These are phyloP conservation scores for Aspergillus heteromorphus DNA, from an alignment of 495 filamentous ascomycete genomes.

Conservation along the genomic window DNA sequence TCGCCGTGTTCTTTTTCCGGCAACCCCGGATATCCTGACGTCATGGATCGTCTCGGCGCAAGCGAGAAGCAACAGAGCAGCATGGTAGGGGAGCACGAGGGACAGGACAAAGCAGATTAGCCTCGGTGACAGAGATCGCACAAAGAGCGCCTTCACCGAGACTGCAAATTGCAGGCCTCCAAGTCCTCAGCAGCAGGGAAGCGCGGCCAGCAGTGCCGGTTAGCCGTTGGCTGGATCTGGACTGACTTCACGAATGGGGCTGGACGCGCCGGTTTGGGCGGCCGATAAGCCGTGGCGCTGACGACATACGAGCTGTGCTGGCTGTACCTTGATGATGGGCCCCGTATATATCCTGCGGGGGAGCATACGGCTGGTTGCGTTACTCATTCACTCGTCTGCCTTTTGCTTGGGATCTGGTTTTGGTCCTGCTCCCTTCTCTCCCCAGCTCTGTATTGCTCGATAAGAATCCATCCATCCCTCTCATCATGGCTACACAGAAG, in stretches of 20 bases:
- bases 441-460: background rate
- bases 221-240: background rate
- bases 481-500: constrained; percentile 32
- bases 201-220: background rate
- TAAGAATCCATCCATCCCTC: background rate
- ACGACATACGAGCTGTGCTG: background rate
- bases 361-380: background rate
- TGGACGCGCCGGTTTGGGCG: background rate
- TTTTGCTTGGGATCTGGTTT: background rate
- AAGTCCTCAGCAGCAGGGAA: background rate
- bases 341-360: background rate
- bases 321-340: background rate
- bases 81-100: background rate
- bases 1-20: constrained; percentile 4
- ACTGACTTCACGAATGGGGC: background rate
- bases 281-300: background rate
- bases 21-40: constrained; percentile 19
- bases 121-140: background rate
- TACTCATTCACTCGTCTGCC: background rate
- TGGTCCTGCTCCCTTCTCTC: background rate
- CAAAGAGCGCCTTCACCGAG: background rate
- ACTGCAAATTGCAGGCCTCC: background rate
- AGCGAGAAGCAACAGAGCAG: background rate
- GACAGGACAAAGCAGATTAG: background rate
- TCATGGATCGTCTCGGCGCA: constrained; percentile 5